Evolutionary conservation across 2,329 filamentous ascomycete species (phyloP), one percentile per base, ranked within the genome.

Genomic region (Colletotrichum truncatum): DNA sequence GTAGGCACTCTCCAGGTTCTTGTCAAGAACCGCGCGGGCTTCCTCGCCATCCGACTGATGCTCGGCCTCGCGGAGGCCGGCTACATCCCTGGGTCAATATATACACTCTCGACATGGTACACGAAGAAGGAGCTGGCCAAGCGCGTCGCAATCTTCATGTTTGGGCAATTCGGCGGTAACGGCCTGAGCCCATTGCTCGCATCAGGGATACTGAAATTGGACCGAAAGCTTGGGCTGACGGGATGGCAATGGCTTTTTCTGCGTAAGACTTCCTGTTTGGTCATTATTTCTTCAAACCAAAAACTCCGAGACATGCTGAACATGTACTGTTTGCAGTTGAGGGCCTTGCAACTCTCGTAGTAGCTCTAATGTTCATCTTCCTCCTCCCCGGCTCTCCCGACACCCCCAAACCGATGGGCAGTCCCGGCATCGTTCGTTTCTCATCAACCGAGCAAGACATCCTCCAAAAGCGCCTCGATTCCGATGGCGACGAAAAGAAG

Each of bases 201-300:
- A 0, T 81, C 82, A 7, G 82, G 79, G 0, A 81, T 86, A 7
- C 69, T 86, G 6, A 81, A 77, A 55, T 73, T 86, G 16, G 77
- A 81, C 18, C 79, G 79, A 1, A 65, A 69, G 10, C 68, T 75
- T 3, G 80, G 80, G 0, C 66, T 85, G 6, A 73, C 74, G 6
- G 83, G 82, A 0, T 86, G 84, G 83, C 80, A 84, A 66, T 85
- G 82, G 82, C 78, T 85, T 1, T 85, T 85, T 41, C 57, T 85
- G 10, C 70, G 82, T 85, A 72, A 52, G 73, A 71, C 1, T 7
- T 39, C 7, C n/a, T n/a, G n/a, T n/a, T n/a, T n/a, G n/a, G n/a
- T n/a, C n/a, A n/a, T n/a, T n/a, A n/a, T n/a, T n/a, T 14, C 26
- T 11, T 21, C 6, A 23, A 14, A 4, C 9, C 12, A 0, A 12